phyloP scores from a whole-genome alignment of 108 stramenopile genomes.

The Fistulifera solaris region DNA sequence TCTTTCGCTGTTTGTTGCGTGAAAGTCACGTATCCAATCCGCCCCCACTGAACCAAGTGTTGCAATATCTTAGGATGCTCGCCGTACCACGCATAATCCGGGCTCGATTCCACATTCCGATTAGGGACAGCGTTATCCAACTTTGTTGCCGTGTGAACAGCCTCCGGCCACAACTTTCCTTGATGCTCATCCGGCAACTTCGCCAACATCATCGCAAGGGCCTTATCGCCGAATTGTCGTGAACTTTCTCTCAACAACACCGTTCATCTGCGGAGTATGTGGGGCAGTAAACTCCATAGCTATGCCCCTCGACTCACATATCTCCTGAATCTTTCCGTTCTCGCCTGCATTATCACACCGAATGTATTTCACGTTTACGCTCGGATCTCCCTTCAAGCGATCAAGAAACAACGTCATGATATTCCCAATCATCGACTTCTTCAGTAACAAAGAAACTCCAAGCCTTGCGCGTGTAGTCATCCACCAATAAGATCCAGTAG shows the following conservation, averaged over 20 bases:
- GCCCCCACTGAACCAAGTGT: conserved; percentile 5
- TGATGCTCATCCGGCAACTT: conserved; percentile 1
- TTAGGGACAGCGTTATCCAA: not conserved
- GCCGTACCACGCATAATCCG: not conserved
- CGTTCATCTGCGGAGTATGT: conserved; percentile 8
- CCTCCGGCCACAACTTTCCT: conserved; percentile 8
- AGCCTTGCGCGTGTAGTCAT: conserved; percentile 4
- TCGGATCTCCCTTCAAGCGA: not conserved
- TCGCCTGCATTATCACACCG: conserved; percentile 7
- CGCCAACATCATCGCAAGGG: conserved; percentile 14
- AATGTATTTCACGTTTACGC: not conserved
- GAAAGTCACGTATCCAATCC: conserved; percentile 10
- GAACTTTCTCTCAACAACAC: not conserved
- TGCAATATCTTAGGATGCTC: not conserved
- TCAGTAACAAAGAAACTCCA: not conserved
- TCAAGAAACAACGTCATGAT: not conserved
- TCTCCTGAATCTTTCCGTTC: no score
- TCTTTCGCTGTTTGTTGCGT: not conserved
- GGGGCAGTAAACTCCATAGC: conserved; percentile 3
- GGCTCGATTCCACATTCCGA: no score
- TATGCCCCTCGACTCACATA: not conserved
- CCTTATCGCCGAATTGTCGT: conserved; percentile 6
- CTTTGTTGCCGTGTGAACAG: conserved; percentile 1
- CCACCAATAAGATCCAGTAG: conserved; percentile 3
- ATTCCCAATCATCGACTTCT: not conserved